Conservation (phyloP, 2,329 filamentous ascomycete genomes). For the Epichloe aotearoae region DNA sequence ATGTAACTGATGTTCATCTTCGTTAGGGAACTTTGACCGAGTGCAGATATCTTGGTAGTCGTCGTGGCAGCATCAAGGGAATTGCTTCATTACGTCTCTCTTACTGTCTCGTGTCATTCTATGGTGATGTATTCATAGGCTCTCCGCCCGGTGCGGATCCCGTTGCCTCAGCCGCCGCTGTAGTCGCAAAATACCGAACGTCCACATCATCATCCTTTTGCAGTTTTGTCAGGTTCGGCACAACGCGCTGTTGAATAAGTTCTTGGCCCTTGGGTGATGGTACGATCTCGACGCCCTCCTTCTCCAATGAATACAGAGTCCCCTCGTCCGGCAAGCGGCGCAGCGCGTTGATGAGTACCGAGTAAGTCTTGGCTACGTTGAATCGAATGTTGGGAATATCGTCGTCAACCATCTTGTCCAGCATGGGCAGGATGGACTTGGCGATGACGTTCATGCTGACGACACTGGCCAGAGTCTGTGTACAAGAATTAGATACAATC, state of each 20-base stretch:
- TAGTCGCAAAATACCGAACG: slow-evolving; percentile 94
- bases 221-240: slow-evolving; percentile 86
- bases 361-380: slow-evolving; percentile 97
- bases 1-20: not conserved
- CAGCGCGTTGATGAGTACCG: slow-evolving; percentile 77
- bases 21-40: not conserved
- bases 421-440: slow-evolving; percentile 85
- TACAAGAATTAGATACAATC: not conserved
- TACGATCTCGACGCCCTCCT: slow-evolving; percentile 48
- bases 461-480: slow-evolving; percentile 79
- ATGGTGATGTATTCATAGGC: slow-evolving; percentile 54
- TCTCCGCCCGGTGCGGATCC: slow-evolving; percentile 35
- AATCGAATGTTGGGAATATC: slow-evolving; percentile 98
- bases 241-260: slow-evolving; percentile 72
- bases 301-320: slow-evolving; percentile 74
- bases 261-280: slow-evolving; percentile 63
- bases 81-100: slow-evolving; percentile 36
- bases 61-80: slow-evolving; percentile 26
- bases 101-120: slow-evolving; percentile 25
- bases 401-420: slow-evolving; percentile 85
- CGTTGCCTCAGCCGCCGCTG: slow-evolving; percentile 53
- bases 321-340: slow-evolving; percentile 81
- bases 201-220: slow-evolving; percentile 97
- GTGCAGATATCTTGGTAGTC: slow-evolving; percentile 1
- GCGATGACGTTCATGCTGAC: slow-evolving; percentile 89